Conservation (phyloP, 1,139 yeast genomes). For the Insectozyma bohioensis region DNA sequence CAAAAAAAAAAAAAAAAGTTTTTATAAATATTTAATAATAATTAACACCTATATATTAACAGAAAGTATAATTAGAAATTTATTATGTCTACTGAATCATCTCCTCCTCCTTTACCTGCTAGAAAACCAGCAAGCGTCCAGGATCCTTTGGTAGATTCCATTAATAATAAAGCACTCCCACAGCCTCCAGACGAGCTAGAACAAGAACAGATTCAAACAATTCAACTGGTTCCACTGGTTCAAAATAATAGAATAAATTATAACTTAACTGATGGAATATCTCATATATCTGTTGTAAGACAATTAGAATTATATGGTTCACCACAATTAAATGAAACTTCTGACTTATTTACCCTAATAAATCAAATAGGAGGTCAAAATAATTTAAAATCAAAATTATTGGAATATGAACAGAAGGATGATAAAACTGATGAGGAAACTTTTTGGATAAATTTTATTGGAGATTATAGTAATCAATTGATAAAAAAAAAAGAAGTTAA, state of each 20-base stretch:
- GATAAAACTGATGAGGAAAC: conserved; percentile 9
- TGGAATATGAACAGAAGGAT: conserved; percentile 7
- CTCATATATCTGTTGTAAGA: conserved; percentile 31
- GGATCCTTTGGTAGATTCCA: background rate
- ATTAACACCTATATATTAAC: too few relatives aligned
- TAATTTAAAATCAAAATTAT: conserved; percentile 9
- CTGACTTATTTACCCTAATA: conserved; percentile 26
- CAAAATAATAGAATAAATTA: conserved; percentile 7
- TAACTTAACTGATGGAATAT: conserved; percentile 20
- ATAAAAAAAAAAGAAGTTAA: conserved; percentile 19
- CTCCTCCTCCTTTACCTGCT: background rate
- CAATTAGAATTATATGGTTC: conserved; percentile 33
- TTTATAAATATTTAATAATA: too few relatives aligned
- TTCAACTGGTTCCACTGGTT: too few relatives aligned
- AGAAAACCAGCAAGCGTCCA: background rate
- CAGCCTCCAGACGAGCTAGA: too few relatives aligned
- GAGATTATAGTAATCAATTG: conserved; percentile 22
- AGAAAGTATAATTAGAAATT: too few relatives aligned
- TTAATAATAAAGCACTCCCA: conserved; percentile 7
- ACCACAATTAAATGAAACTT: conserved; percentile 37
- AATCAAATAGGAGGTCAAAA: conserved; percentile 11
- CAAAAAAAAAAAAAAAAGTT: too few relatives aligned
- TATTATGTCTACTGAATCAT: too few relatives aligned
- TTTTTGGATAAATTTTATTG: conserved; percentile 27
- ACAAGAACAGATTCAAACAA: too few relatives aligned